These are phyloP conservation scores for Geotrichum carabidarum DNA, from an alignment of 1,139 yeast species.

Conservation along the genomic window DNA sequence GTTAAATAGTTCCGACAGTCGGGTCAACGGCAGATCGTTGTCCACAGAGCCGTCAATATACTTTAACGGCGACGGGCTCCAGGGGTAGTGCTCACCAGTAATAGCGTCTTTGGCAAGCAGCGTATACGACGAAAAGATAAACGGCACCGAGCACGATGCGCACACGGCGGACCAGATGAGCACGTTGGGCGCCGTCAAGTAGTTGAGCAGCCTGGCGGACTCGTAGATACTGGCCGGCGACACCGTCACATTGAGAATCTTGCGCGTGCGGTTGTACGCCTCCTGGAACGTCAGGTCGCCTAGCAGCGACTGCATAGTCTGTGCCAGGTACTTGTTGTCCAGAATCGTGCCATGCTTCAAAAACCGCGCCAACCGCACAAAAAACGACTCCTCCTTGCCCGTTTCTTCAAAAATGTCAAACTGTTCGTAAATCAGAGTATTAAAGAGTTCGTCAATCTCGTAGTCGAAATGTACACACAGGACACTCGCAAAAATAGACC, in stretches of 20 bases:
- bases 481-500: slow-evolving; percentile 88
- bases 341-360: slow-evolving; percentile 83
- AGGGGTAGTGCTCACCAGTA: slow-evolving; percentile 61
- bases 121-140: slow-evolving; percentile 80
- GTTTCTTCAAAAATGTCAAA: slow-evolving; percentile 68
- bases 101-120: slow-evolving; percentile 75
- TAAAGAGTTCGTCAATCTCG: slow-evolving; percentile 57
- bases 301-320: slow-evolving; percentile 71
- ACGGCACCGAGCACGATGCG: slow-evolving; percentile 93
- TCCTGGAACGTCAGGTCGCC: slow-evolving; percentile 94
- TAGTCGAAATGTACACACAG: slow-evolving; percentile 75
- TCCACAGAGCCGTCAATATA: slow-evolving; percentile 96
- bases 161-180: slow-evolving; percentile 93
- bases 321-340: slow-evolving; percentile 65
- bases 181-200: slow-evolving; percentile 91
- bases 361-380: slow-evolving; percentile 55
- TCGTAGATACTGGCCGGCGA: slow-evolving; percentile 58
- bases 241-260: slow-evolving; percentile 79
- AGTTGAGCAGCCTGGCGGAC: slow-evolving; percentile 76
- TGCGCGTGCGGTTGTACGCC: slow-evolving; percentile 79
- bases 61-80: slow-evolving; percentile 79
- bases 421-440: slow-evolving; percentile 43
- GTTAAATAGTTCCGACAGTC: slow-evolving; percentile 91
- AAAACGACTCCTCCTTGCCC: slow-evolving; percentile 45
- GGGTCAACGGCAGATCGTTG: slow-evolving; percentile 82